phyloP scores from a whole-genome alignment of 2,329 filamentous ascomycete species.

The Sclerotinia subarctica region DNA sequence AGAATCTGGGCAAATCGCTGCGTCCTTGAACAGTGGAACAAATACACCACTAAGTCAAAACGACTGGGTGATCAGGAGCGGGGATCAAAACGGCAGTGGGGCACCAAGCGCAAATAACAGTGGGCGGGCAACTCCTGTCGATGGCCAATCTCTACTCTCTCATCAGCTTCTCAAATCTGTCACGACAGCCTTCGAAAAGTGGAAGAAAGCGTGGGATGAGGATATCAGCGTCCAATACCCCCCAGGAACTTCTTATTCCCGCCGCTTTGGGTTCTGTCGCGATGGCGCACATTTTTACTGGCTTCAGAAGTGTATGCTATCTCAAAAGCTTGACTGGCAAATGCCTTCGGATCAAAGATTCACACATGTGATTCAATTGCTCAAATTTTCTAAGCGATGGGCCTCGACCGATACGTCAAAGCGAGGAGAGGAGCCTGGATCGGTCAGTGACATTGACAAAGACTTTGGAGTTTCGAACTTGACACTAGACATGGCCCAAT shows the following conservation, averaged over 20 bases:
- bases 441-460: conserved; percentile 65
- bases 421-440: conserved; percentile 65
- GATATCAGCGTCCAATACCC: conserved; percentile 69
- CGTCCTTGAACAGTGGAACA: conserved; percentile 42
- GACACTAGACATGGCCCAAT: conserved; percentile 67
- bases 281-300: conserved; percentile 73
- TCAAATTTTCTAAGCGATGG: conserved; percentile 59
- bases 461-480: conserved; percentile 61
- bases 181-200: conserved; percentile 61
- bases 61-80: conserved; percentile 52
- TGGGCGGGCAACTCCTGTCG: conserved; percentile 47
- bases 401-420: conserved; percentile 61
- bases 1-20: conserved; percentile 29
- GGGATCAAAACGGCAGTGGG: conserved; percentile 43
- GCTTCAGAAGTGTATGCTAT: conserved; percentile 63
- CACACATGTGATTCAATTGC: conserved; percentile 55
- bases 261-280: conserved; percentile 65
- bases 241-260: conserved; percentile 49
- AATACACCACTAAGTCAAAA: conserved; percentile 56
- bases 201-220: conserved; percentile 68
- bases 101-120: conserved; percentile 47
- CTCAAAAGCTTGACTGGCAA: conserved; percentile 56
- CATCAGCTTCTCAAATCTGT: conserved; percentile 49
- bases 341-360: conserved; percentile 58
- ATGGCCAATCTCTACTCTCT: conserved; percentile 41